These are phyloP conservation scores for Leccinum broughii DNA, from an alignment of 768 basidiomycete species.

Conservation along the genomic window DNA sequence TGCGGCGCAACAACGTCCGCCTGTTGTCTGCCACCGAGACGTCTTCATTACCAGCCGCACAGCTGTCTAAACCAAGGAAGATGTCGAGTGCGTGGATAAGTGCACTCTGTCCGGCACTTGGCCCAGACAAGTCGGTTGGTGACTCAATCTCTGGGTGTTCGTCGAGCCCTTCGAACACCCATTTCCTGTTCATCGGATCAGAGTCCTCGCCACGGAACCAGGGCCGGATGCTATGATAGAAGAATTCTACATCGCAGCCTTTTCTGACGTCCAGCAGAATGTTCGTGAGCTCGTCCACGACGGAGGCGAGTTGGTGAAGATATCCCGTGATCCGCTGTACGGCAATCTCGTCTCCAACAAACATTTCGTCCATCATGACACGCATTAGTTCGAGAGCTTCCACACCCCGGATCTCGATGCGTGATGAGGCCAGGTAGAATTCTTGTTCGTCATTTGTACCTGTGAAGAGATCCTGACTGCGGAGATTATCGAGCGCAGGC, in stretches of 20 bases:
- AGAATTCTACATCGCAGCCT: conserved; percentile 70
- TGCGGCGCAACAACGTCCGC: conserved; percentile 60
- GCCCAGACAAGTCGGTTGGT: conserved; percentile 66
- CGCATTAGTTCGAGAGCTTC: conserved; percentile 86
- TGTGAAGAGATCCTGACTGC: conserved; percentile 72
- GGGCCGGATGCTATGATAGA: conserved; percentile 72
- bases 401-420: conserved; percentile 85
- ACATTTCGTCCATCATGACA: conserved; percentile 82
- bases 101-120: conserved; percentile 77
- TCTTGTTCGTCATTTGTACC: conserved; percentile 77
- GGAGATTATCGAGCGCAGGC: conserved; percentile 57
- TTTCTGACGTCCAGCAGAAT: conserved; percentile 66
- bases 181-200: conserved; percentile 41
- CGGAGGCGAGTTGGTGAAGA: conserved; percentile 57
- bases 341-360: conserved; percentile 70
- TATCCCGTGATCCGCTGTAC: conserved; percentile 63
- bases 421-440: conserved; percentile 84
- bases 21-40: conserved; percentile 12
- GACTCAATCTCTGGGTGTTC: conserved; percentile 41
- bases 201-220: conserved; percentile 80
- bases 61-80: conserved; percentile 66
- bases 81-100: conserved; percentile 67
- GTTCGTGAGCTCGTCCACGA: conserved; percentile 62
- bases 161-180: conserved; percentile 64
- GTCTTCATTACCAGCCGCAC: conserved; percentile 24